These are phyloP conservation scores for Diversispora eburnea DNA, from an alignment of 192 early-diverging fungal genomes.

Conservation along the genomic window DNA sequence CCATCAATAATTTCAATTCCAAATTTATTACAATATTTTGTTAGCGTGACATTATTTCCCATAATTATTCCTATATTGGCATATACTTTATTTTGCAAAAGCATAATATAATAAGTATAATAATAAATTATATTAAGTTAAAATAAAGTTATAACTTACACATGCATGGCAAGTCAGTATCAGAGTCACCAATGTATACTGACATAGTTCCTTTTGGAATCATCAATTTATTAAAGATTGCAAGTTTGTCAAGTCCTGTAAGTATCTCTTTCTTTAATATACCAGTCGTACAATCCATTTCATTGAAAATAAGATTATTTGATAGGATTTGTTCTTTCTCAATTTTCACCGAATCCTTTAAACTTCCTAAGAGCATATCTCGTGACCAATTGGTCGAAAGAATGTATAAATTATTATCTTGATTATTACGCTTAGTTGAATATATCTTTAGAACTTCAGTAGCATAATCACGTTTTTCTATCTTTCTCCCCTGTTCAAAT, in stretches of 20 bases:
- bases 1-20: constrained; percentile 26
- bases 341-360: not conserved
- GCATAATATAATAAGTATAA: not conserved
- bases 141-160: not conserved
- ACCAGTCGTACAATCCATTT: constrained; percentile 4
- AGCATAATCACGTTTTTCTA: not conserved
- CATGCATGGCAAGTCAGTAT: constrained; percentile 29
- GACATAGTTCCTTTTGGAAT: constrained; percentile 2
- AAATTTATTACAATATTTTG: constrained; percentile 16
- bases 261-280: constrained; percentile 14
- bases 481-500: not conserved
- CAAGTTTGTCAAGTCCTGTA: constrained; percentile 16
- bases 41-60: constrained; percentile 23
- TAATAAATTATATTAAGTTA: not conserved
- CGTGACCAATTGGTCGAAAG: constrained; percentile 25
- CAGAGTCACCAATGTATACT: constrained; percentile 27
- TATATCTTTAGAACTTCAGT: not conserved
- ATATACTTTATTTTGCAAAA: constrained; percentile 7
- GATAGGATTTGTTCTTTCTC: constrained; percentile 6
- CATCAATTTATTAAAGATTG: constrained; percentile 20
- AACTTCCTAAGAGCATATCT: constrained; percentile 23
- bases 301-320: constrained; percentile 19
- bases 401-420: constrained; percentile 12
- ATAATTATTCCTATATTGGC: constrained; percentile 28
- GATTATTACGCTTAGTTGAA: not conserved